Base-by-base conservation (phyloP, 192 early-diverging fungal species). In the Jimgerdemannia lactiflua region DNA sequence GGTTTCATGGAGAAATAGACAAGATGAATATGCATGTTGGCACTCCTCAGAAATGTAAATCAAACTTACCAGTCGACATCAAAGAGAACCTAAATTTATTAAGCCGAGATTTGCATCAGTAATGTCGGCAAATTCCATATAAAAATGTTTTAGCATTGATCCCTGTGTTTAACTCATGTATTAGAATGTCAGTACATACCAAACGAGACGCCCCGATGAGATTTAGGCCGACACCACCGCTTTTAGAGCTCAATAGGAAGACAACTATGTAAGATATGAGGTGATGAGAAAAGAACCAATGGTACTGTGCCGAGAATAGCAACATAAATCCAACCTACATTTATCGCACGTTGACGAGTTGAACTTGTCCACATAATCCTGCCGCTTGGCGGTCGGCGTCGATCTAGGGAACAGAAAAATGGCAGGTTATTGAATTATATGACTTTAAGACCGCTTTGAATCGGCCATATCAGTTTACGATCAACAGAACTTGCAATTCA, bases 181-280 rank as follows among this genome's bases (percentile, higher is more conserved):
- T 59, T 39, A 11, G 41, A n/a, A 42, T 4, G 65, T 42, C 4
- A 41, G 4, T 4, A 63, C 79, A 43, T 78, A 91, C 83, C 70
- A 89, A 73, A 7, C 85, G 77, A 17, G 85, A 85, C 0, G 85
- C 91, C 10, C 86, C 87, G 0, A 90, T 82, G 40, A 91, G 79
- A 54, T 92, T 92, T 41, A 92, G 73, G 3, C 91, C 91, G 6
- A 88, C 81, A 9, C 89, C 89, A 29, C 91, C 91, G 68, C 83
- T 84, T 54, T 89, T 91, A 69, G 79, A 82, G 71, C 84, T 86
- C 41, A 86, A 79, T 70, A 87, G 73, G 71, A 84, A 88, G 6
- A 86, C 72, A 76, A 89, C 82, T 84, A 40, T 29, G 29, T 29
- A 1, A 29, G 29, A 29, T 29, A 29, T 29, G 1, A 29, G 29